phyloP scores from a whole-genome alignment of 163 green algal genomes.

The Scenedesmus sp. region DNA sequence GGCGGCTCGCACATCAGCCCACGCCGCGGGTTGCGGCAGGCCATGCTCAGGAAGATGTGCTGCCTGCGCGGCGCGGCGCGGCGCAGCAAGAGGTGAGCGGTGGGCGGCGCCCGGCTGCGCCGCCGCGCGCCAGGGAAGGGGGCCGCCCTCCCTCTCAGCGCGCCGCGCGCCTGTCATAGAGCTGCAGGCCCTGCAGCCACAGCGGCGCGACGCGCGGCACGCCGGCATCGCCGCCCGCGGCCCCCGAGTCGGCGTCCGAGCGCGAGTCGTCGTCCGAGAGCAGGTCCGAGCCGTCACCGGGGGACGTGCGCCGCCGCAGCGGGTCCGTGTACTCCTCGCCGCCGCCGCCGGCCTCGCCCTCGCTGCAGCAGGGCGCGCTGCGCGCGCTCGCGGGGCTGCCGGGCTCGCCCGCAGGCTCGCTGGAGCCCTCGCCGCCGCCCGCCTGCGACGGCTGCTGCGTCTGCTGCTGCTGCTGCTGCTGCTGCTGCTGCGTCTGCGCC shows the following conservation, averaged over 20 bases:
- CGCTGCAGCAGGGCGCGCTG: too few relatives aligned
- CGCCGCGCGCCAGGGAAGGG: too few relatives aligned
- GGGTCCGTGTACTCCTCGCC: conserved; percentile 46
- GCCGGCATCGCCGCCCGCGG: background rate
- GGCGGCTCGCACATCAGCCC: conserved; percentile 62
- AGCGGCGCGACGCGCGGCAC: background rate
- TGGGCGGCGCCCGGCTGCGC: too few relatives aligned
- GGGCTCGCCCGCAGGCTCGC: too few relatives aligned
- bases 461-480: conserved; percentile 7
- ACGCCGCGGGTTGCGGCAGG: conserved; percentile 75
- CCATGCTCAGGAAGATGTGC: conserved; percentile 67
- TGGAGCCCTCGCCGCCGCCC: background rate
- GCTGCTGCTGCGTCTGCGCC: conserved; percentile 25
- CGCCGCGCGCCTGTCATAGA: conserved; percentile 51
- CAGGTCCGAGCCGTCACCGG: background rate
- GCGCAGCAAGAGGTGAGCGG: background rate
- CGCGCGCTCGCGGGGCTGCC: too few relatives aligned
- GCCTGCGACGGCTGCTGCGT: conserved; percentile 8
- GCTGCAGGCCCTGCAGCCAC: conserved; percentile 41
- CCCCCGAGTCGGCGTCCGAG: background rate
- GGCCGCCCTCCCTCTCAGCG: too few relatives aligned
- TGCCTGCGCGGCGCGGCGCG: conserved; percentile 26
- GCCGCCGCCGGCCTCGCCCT: too few relatives aligned
- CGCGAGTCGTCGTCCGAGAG: background rate
- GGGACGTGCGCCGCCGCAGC: conserved; percentile 1